Evolutionary conservation across 306 rosid genomes (phyloP).

Genomic region (Echinosophora koreensis): DNA sequence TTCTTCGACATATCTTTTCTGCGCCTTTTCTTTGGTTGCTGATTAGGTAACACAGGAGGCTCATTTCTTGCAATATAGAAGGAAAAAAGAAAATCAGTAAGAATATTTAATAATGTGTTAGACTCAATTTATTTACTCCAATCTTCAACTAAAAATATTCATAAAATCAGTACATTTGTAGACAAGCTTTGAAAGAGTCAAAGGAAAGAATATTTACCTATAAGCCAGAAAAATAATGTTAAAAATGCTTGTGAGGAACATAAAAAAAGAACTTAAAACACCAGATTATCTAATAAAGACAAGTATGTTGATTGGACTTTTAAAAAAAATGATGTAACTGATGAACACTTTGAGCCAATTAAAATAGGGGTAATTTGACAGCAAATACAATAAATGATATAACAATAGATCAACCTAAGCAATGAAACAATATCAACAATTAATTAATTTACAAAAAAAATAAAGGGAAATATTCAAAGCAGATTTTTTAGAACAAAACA

Average conservation of each 20-base stretch:
- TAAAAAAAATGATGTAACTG: background rate
- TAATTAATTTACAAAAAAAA: constrained; percentile 37
- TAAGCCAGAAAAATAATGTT: constrained; percentile 27
- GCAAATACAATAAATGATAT: constrained; percentile 30
- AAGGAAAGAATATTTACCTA: constrained; percentile 20
- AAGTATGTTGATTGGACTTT: constrained; percentile 13
- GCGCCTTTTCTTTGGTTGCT: constrained; percentile 95
- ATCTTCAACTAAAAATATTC: constrained; percentile 30
- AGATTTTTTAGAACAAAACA: constrained; percentile 26
- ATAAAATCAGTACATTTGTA: constrained; percentile 24
- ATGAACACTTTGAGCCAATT: constrained; percentile 19
- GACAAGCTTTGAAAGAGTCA: constrained; percentile 6
- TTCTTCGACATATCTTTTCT: constrained; percentile 80
- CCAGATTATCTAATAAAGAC: constrained; percentile 28
- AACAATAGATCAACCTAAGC: constrained; percentile 21
- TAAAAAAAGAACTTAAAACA: constrained; percentile 10
- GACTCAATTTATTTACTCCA: constrained; percentile 30
- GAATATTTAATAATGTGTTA: constrained; percentile 9
- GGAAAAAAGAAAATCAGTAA: constrained; percentile 43
- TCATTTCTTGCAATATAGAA: constrained; percentile 57
- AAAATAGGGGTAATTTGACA: constrained; percentile 15
- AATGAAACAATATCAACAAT: constrained; percentile 23
- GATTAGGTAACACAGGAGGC: constrained; percentile 73
- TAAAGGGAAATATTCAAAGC: constrained; percentile 23
- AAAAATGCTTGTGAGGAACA: constrained; percentile 33